A percentile compares a stretch with the other conserved stretches of the same genome.
These are phyloP conservation scores for Paralagenidium karlingii DNA, from an alignment of 352 stramenopile species.

Conservation along the genomic window DNA sequence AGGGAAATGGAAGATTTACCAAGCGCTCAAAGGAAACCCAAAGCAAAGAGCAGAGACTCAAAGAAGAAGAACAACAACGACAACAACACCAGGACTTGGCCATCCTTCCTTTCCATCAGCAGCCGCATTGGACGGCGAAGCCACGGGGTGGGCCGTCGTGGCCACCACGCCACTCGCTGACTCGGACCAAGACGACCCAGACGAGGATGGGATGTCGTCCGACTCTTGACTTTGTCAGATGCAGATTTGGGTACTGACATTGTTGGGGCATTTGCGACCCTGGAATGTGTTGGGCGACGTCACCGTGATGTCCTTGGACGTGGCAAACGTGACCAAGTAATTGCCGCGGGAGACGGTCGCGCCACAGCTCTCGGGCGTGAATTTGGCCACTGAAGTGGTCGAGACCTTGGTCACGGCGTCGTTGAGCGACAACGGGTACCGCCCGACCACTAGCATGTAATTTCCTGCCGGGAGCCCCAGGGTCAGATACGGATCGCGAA, in stretches of 20 bases:
- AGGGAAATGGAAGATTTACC: no score
- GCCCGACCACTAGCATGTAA: conserved; percentile 49
- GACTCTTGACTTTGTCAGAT: no score
- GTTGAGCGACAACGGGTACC: conserved; percentile 45
- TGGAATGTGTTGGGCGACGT: conserved; percentile 28
- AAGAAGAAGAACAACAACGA: no score
- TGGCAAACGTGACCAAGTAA: conserved; percentile 41
- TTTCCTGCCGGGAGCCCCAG: conserved; percentile 26
- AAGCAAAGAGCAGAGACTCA: no score
- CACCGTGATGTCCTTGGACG: conserved; percentile 15
- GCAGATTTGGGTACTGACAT: neutral
- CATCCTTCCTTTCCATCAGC: no score
- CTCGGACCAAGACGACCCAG: no score
- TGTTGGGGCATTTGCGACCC: conserved; percentile 16
- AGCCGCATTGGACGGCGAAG: no score
- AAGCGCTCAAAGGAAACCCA: no score
- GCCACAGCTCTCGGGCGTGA: conserved; percentile 46
- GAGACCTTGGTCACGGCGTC: conserved; percentile 29
- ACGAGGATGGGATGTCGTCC: no score
- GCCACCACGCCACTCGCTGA: no score
- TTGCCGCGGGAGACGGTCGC: conserved; percentile 18
- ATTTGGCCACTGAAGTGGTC: conserved; percentile 10
- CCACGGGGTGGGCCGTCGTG: no score
- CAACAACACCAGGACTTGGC: no score
- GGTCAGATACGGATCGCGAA: conserved; percentile 59